Evolutionary conservation across 2,329 filamentous ascomycete genomes (phyloP).

Genomic region (Zymoseptoria pseudotritici): DNA sequence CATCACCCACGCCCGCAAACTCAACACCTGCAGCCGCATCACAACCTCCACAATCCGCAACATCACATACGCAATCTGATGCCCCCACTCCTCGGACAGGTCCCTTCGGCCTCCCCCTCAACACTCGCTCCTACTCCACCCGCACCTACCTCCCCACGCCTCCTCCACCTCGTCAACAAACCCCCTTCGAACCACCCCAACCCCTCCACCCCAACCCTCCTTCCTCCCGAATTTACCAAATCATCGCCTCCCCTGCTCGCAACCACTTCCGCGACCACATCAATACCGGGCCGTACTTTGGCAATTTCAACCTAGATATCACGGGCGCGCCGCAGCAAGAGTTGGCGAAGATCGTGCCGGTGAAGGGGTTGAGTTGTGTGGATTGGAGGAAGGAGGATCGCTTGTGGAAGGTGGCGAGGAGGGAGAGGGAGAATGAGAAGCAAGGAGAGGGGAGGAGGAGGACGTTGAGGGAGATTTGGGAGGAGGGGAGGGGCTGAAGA

Average conservation of each 20-base stretch:
- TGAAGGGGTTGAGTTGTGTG: conserved; percentile 33
- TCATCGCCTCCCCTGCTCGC: conserved; percentile 33
- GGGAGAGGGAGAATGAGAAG: conserved; percentile 22
- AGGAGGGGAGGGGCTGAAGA: conserved; percentile 5
- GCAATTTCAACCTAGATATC: conserved; percentile 22
- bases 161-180: conserved; percentile 4
- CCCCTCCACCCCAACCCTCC: conserved; percentile 1
- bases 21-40: background rate
- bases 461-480: conserved; percentile 24
- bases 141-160: conserved; percentile 6
- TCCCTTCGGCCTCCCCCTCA: background rate
- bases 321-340: conserved; percentile 30
- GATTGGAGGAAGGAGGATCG: conserved; percentile 31
- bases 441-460: conserved; percentile 25
- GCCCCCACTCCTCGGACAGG: background rate
- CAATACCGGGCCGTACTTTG: conserved; percentile 28
- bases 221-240: conserved; percentile 32
- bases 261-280: conserved; percentile 37
- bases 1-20: background rate
- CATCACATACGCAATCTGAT: conserved; percentile 1
- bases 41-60: conserved; percentile 2
- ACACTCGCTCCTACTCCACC: background rate
- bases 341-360: conserved; percentile 34
- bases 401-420: conserved; percentile 25
- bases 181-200: conserved; percentile 14